Conservation (phyloP, 257 asterid genomes). For the Scutellaria barbata region DNA sequence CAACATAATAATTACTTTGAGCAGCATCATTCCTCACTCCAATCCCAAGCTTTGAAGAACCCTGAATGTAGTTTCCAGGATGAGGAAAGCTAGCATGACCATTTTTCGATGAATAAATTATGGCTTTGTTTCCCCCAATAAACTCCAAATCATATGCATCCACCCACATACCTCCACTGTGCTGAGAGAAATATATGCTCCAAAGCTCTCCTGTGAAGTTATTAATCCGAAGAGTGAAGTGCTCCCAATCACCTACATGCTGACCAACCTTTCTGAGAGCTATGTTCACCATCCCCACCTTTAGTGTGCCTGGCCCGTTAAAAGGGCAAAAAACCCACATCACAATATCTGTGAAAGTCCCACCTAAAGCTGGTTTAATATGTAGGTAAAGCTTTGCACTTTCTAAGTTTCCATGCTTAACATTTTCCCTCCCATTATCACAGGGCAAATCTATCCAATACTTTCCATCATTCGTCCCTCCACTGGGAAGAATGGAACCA, state of each 20-base stretch:
- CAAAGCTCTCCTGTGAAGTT: conserved; percentile 89
- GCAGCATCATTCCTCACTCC: conserved; percentile 88
- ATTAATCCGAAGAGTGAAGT: conserved; percentile 84
- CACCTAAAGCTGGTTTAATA: conserved; percentile 87
- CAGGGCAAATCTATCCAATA: conserved; percentile 87
- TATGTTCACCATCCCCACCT: conserved; percentile 64
- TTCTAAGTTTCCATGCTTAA: conserved; percentile 70
- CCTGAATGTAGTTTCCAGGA: conserved; percentile 83
- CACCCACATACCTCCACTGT: conserved; percentile 94
- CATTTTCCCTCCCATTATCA: conserved; percentile 48
- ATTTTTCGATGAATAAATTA: conserved; percentile 67
- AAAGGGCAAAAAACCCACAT: conserved; percentile 95
- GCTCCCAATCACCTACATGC: conserved; percentile 99
- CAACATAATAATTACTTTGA: conserved; percentile 51
- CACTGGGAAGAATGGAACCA: conserved; percentile 79
- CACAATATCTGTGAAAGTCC: conserved; percentile 83
- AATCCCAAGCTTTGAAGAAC: conserved; percentile 75
- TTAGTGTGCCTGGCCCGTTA: conserved; percentile 82
- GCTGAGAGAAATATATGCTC: conserved; percentile 90
- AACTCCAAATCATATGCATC: conserved; percentile 76
- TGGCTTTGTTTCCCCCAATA: conserved; percentile 71
- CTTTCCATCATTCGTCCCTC: conserved; percentile 73
- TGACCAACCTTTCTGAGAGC: conserved; percentile 72
- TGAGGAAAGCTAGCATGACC: conserved; percentile 96
- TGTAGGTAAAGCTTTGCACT: conserved; percentile 82